Evolutionary conservation across 2,329 filamentous ascomycete species (phyloP).

Genomic region (Pyricularia pennisetigena): DNA sequence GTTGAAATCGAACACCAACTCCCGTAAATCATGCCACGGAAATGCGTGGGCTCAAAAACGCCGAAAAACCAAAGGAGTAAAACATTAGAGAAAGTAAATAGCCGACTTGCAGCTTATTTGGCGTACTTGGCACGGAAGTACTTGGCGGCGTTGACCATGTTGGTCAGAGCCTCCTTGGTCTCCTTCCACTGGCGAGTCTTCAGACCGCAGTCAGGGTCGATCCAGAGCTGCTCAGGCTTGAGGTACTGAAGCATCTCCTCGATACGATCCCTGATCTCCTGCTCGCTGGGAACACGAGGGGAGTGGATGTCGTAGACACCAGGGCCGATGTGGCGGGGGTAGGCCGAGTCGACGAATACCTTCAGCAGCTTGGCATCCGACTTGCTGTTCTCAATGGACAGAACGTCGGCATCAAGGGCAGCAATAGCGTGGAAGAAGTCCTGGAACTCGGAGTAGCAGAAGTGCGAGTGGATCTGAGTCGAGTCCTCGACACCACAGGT

Average conservation of each 20-base stretch:
- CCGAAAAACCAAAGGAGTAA: slow-evolving; percentile 1
- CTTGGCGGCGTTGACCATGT: slow-evolving; percentile 99
- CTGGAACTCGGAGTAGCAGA: slow-evolving; percentile 99
- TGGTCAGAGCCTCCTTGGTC: slow-evolving; percentile 90
- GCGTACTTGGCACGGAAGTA: slow-evolving; percentile 85
- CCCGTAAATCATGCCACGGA: slow-evolving; percentile 2
- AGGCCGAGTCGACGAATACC: slow-evolving; percentile 95
- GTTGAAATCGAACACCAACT: slow-evolving; percentile 43
- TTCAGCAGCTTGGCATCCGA: slow-evolving; percentile 97
- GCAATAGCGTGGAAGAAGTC: slow-evolving; percentile 99
- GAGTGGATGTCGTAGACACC: slow-evolving; percentile 99
- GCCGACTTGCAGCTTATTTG: slow-evolving; percentile 36
- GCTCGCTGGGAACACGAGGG: slow-evolving; percentile 89
- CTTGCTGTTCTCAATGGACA: slow-evolving; percentile 99
- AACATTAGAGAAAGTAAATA: slow-evolving; percentile 2
- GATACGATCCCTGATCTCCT: slow-evolving; percentile 97
- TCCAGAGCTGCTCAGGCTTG: slow-evolving; percentile 98
- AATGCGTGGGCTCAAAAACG: slow-evolving; percentile 2
- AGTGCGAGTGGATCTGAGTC: slow-evolving; percentile 99
- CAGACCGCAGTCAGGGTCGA: slow-evolving; percentile 98
- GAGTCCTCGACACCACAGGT: slow-evolving; percentile 88
- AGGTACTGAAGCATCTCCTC: slow-evolving; percentile 97
- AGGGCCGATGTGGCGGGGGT: slow-evolving; percentile 96
- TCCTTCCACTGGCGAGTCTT: slow-evolving; percentile 99
- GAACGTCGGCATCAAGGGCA: slow-evolving; percentile 92